Evolutionary conservation across 306 rosid genomes (phyloP).

Genomic region (Betula pendula): DNA sequence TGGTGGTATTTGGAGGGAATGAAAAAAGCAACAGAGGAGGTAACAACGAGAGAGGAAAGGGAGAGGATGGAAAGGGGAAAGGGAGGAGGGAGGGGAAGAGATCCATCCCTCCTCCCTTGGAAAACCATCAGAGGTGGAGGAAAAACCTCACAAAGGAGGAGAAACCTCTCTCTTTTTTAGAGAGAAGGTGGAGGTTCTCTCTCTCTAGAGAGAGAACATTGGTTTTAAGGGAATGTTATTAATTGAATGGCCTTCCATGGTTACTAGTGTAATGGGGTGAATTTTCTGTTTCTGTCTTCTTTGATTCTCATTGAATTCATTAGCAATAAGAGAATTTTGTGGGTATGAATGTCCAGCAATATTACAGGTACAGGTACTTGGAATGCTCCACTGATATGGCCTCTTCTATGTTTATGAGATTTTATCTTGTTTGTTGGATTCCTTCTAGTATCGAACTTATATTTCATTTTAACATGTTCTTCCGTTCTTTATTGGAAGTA

Average conservation of each 20-base stretch:
- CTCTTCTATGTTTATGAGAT: neutral
- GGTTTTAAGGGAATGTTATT: neutral
- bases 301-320: neutral
- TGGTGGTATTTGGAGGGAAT: too few relatives aligned
- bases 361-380: neutral
- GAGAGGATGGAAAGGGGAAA: too few relatives aligned
- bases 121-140: too few relatives aligned
- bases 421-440: neutral
- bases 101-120: too few relatives aligned
- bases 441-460: neutral
- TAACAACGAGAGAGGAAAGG: too few relatives aligned
- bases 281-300: neutral
- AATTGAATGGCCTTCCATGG: too few relatives aligned
- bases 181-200: too few relatives aligned
- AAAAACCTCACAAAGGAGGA: too few relatives aligned
- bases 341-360: neutral
- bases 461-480: neutral
- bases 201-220: too few relatives aligned
- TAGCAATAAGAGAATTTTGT: neutral
- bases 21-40: too few relatives aligned
- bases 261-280: neutral
- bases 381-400: neutral
- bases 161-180: too few relatives aligned
- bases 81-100: too few relatives aligned
- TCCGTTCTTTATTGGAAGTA: neutral